Percentiles rank a stretch among this genome's conserved stretches.
These are phyloP conservation scores for Geranium brycei DNA, from an alignment of 345 rosid species.

Conservation along the genomic window DNA sequence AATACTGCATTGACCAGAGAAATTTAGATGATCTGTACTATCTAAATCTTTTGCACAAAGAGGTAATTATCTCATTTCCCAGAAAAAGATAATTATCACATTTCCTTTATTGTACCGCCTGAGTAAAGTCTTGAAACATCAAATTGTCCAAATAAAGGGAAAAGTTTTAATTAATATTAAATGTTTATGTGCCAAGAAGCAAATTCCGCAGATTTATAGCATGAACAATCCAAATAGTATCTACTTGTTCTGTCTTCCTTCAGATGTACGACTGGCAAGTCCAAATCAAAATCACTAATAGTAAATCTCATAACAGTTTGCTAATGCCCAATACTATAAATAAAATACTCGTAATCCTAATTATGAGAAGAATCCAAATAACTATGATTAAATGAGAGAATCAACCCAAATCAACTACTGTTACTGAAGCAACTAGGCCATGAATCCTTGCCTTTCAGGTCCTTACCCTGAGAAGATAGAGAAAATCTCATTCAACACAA, in stretches of 20 bases:
- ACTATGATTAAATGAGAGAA: background rate
- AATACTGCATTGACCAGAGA: slow-evolving; percentile 9
- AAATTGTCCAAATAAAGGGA: background rate
- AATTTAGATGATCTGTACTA: no score
- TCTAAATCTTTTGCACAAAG: no score
- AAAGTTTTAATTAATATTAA: no score
- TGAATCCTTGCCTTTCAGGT: background rate
- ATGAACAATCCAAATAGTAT: background rate
- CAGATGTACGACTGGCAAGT: background rate
- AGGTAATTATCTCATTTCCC: no score
- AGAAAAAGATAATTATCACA: no score
- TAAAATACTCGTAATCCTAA: background rate
- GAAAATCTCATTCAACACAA: no score
- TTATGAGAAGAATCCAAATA: background rate
- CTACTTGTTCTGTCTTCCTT: background rate
- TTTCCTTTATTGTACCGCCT: background rate
- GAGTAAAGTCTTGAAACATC: background rate
- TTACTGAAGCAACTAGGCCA: background rate
- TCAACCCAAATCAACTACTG: background rate
- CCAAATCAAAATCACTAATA: background rate
- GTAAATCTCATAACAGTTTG: background rate
- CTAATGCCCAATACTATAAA: background rate
- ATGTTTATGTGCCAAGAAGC: background rate
- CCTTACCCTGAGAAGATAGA: background rate
- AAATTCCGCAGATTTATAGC: background rate